Conservation (phyloP, 148 eudicot genomes). For the Rhododendron simsii region DNA sequence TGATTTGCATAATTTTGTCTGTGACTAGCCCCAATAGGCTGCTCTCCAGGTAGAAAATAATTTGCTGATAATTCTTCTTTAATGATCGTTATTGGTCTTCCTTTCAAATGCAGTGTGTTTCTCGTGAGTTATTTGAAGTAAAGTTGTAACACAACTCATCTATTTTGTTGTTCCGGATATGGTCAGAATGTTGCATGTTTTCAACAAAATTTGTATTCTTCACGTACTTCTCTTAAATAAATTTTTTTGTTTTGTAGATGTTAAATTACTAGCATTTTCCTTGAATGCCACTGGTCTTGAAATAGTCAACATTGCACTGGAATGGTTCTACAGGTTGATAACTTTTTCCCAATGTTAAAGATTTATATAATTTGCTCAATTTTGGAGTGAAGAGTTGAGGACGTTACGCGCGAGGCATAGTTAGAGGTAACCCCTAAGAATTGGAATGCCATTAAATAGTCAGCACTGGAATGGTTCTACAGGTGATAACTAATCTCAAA, state of each 20-base stretch:
- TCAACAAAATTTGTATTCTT: not conserved
- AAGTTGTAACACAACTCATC: not conserved
- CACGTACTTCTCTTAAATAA: not conserved
- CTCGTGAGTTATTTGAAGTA: not conserved
- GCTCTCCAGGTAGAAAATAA: not conserved
- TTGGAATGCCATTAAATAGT: not conserved
- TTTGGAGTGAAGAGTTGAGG: too few relatives aligned
- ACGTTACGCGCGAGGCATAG: too few relatives aligned
- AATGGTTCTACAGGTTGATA: too few relatives aligned
- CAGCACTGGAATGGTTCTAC: not conserved
- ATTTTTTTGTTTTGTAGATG: not conserved
- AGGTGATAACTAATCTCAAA: too few relatives aligned
- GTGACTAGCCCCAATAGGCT: not conserved
- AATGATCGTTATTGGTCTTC: not conserved
- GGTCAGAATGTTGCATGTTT: too few relatives aligned
- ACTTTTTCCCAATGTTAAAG: too few relatives aligned
- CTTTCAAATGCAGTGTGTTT: not conserved
- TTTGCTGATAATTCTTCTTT: not conserved
- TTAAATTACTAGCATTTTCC: not conserved
- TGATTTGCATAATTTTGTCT: not conserved
- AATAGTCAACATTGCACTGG: not conserved
- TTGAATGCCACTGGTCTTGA: not conserved
- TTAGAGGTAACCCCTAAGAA: too few relatives aligned
- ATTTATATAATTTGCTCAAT: too few relatives aligned
- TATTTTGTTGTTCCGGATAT: not conserved